Percentiles rank a stretch among this genome's conserved stretches.
These are phyloP conservation scores for Silene latifolia DNA, from an alignment of 148 eudicot genomes.

Conservation along the genomic window DNA sequence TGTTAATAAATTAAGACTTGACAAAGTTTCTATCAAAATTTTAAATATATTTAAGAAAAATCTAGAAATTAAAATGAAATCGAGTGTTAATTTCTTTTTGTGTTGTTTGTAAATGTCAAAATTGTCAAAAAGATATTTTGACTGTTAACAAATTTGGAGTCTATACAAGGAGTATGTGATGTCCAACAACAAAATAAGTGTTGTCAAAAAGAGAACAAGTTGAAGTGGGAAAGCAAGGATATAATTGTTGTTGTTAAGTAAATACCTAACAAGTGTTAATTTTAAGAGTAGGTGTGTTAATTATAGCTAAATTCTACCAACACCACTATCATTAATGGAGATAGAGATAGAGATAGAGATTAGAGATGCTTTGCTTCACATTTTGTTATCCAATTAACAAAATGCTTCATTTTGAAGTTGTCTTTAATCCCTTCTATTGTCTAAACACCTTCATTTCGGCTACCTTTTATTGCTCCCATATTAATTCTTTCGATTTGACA, in stretches of 20 bases:
- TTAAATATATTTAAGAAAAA: too few species aligned
- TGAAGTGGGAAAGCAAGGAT: not conserved
- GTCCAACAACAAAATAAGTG: too few species aligned
- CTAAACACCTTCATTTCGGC: not conserved
- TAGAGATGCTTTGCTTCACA: slow-evolving; percentile 18
- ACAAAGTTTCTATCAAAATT: too few species aligned
- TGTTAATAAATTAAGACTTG: too few species aligned
- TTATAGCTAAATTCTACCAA: slow-evolving; percentile 20
- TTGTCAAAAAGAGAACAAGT: not conserved
- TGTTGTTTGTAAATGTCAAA: too few species aligned
- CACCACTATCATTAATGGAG: slow-evolving; percentile 12
- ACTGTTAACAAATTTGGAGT: too few species aligned
- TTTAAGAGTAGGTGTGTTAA: slow-evolving; percentile 19
- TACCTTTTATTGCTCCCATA: not conserved
- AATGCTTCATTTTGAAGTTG: slow-evolving; percentile 23
- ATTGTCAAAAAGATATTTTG: too few species aligned
- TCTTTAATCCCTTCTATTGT: not conserved
- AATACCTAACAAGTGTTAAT: not conserved
- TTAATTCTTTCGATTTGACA: not conserved
- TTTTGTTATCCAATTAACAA: not conserved
- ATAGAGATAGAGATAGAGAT: not conserved
- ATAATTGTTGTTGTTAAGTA: not conserved
- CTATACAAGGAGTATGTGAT: too few species aligned
- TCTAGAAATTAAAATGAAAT: too few species aligned
- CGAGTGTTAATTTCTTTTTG: too few species aligned